Evolutionary conservation across 192 early-diverging fungal species (phyloP), one percentile per base, ranked within the genome.

Genomic region (Backusella sp.): DNA sequence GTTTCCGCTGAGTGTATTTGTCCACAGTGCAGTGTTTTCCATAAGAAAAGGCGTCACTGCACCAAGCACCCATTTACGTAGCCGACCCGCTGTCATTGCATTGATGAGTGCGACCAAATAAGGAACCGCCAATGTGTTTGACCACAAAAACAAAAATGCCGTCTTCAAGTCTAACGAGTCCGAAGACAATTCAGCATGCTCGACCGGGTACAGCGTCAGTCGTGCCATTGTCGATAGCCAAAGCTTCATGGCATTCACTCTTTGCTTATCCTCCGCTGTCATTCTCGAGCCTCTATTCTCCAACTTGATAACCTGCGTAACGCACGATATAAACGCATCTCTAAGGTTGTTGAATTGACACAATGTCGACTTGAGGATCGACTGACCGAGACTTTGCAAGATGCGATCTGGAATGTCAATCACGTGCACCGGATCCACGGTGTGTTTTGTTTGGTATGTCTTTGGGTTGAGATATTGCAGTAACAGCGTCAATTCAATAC

Each of bases 181-280:
- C 19, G 46, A 49, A 1, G 59, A n/a, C 1, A 23, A 30, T 34
- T 68, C 37, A n/a, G 66, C 62, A 68, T 74, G 37, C 35, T 80
- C 79, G 0, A 80, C 14, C 19, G 76, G 66, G 42, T 73, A 80
- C 7, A 80, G 15, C 3, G 42, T 34, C 2, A 76, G 23, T 34
- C 79, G 41, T 34, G 73, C 68, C 66, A 80, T 42, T 17, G 79
- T 73, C 0, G 75, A 59, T 23, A 80, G 32, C 79, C 79, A 80
- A 30, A 80, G 71, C 37, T 66, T 80, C 17, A 76, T 76, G 1
- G 71, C 44, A 11, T 80, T 53, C 3, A 70, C 67, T 12, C 19
- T 68, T 53, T 76, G 75, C 5, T 39, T 32, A 28, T 72, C 69
- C 14, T 70, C 49, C 17, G 46, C 5, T 2, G 46, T 14, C 6